Conservation (phyloP, 192 early-diverging fungal species). For the Lobosporangium transversale region DNA sequence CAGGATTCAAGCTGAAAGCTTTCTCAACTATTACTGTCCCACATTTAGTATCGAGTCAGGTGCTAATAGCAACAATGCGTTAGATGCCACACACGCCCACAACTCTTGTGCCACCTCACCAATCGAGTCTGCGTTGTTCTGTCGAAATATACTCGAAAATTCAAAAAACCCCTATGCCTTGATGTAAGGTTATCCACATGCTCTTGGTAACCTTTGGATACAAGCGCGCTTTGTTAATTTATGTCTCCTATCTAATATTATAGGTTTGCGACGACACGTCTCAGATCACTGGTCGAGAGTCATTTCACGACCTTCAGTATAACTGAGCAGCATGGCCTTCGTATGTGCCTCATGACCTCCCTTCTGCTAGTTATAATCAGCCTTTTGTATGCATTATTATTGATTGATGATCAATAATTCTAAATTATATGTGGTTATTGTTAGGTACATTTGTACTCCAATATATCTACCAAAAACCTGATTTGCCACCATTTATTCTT, state of each 20-base stretch:
- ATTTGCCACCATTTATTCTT: constrained; percentile 65
- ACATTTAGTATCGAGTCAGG: constrained; percentile 23
- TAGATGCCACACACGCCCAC: no score
- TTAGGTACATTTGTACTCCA: constrained; percentile 63
- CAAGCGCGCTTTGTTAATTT: background rate
- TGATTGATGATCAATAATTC: no score
- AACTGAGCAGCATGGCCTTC: constrained; percentile 43
- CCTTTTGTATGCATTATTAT: no score
- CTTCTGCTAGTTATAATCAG: no score
- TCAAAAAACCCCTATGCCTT: constrained; percentile 31
- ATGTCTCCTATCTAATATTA: no score
- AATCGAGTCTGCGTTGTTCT: constrained; percentile 38
- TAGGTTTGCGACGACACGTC: constrained; percentile 48
- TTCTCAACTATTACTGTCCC: constrained; percentile 40
- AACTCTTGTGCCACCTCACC: constrained; percentile 34
- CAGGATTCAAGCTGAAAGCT: constrained; percentile 27
- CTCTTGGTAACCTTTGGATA: no score
- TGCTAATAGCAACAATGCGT: background rate
- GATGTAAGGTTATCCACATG: constrained; percentile 35
- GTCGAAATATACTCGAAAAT: constrained; percentile 39
- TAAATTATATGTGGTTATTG: no score
- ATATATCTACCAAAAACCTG: constrained; percentile 64
- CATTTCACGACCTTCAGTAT: constrained; percentile 35
- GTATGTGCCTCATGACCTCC: constrained; percentile 8
- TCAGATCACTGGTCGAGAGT: constrained; percentile 29